These are phyloP conservation scores for Stemphylium vesicarium DNA, from an alignment of 2,329 filamentous ascomycete genomes.

Conservation along the genomic window DNA sequence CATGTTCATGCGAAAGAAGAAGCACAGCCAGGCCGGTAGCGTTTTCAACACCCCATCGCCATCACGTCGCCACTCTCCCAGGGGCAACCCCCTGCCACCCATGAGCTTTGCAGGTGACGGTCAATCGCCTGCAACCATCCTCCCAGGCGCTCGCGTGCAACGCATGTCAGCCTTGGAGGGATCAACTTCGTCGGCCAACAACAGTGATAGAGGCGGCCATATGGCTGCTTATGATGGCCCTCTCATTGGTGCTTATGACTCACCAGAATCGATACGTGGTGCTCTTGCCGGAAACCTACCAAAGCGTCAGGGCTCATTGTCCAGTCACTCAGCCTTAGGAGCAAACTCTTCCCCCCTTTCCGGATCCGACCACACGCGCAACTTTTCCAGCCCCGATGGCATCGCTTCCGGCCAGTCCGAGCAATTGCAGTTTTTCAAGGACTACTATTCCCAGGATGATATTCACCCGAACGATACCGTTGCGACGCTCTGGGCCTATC, in stretches of 20 bases:
- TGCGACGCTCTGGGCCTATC: conserved; percentile 93
- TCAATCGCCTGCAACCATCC: conserved; percentile 54
- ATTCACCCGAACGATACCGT: conserved; percentile 92
- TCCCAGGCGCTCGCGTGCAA: conserved; percentile 87
- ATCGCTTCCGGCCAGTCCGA: conserved; percentile 90
- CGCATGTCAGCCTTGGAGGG: conserved; percentile 94
- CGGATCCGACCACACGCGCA: conserved; percentile 54
- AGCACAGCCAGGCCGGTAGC: conserved; percentile 69
- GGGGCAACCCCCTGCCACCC: conserved; percentile 42
- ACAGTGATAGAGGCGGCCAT: conserved; percentile 47
- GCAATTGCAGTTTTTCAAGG: conserved; percentile 94
- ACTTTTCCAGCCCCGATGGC: conserved; percentile 85
- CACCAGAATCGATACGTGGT: conserved; percentile 69
- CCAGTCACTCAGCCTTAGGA: conserved; percentile 78
- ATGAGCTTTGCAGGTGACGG: conserved; percentile 53
- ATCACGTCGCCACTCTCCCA: conserved; percentile 48
- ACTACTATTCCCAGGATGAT: conserved; percentile 97
- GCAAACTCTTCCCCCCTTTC: conserved; percentile 72
- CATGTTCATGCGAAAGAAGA: conserved; percentile 62
- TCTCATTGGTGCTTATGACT: conserved; percentile 55
- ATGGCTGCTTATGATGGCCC: conserved; percentile 31
- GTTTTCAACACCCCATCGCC: conserved; percentile 91
- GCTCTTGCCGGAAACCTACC: conserved; percentile 52
- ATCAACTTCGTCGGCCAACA: conserved; percentile 61
- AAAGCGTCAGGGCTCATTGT: conserved; percentile 85